Percentiles rank a stretch among this genome's conserved stretches.
Evolutionary conservation across 2,329 filamentous ascomycete species (phyloP).

Genomic region (Dactylella cylindrospora): DNA sequence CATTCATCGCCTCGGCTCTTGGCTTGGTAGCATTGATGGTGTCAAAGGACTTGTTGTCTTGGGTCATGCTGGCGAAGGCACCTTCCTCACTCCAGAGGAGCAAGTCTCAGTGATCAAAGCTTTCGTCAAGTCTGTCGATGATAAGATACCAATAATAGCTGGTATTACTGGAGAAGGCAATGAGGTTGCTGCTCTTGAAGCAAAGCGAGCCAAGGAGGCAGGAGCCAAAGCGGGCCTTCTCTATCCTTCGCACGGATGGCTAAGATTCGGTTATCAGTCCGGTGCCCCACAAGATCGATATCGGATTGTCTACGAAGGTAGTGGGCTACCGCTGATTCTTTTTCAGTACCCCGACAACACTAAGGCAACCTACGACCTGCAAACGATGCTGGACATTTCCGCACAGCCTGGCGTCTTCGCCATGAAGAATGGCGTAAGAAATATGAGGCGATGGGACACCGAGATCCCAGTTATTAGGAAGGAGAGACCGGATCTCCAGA

Average conservation of each 20-base stretch:
- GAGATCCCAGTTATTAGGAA: slow-evolving; percentile 59
- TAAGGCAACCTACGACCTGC: slow-evolving; percentile 58
- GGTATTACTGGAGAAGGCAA: slow-evolving; percentile 60
- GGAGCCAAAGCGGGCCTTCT: slow-evolving; percentile 58
- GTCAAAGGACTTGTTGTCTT: slow-evolving; percentile 60
- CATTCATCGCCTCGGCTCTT: slow-evolving; percentile 59
- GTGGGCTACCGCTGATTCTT: slow-evolving; percentile 57
- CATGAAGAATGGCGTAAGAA: slow-evolving; percentile 62
- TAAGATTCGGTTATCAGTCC: slow-evolving; percentile 60
- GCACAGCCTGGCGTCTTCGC: slow-evolving; percentile 59
- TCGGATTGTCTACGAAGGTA: slow-evolving; percentile 57
- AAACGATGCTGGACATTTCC: slow-evolving; percentile 59
- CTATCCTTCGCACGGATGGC: slow-evolving; percentile 60
- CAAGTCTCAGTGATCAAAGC: slow-evolving; percentile 58
- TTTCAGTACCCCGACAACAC: slow-evolving; percentile 61
- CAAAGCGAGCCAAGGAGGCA: slow-evolving; percentile 57
- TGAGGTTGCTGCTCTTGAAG: slow-evolving; percentile 58
- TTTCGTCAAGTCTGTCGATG: slow-evolving; percentile 58
- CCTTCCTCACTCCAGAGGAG: slow-evolving; percentile 58
- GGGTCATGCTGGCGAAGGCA: slow-evolving; percentile 60
- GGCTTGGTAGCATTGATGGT: slow-evolving; percentile 58
- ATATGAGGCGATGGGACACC: slow-evolving; percentile 62
- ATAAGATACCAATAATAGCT: slow-evolving; percentile 58
- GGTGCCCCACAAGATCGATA: slow-evolving; percentile 60
- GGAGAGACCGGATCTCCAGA: slow-evolving; percentile 57